These are phyloP conservation scores for Cladosporium sphaerospermum DNA, from an alignment of 2,329 filamentous ascomycete species.

Conservation along the genomic window DNA sequence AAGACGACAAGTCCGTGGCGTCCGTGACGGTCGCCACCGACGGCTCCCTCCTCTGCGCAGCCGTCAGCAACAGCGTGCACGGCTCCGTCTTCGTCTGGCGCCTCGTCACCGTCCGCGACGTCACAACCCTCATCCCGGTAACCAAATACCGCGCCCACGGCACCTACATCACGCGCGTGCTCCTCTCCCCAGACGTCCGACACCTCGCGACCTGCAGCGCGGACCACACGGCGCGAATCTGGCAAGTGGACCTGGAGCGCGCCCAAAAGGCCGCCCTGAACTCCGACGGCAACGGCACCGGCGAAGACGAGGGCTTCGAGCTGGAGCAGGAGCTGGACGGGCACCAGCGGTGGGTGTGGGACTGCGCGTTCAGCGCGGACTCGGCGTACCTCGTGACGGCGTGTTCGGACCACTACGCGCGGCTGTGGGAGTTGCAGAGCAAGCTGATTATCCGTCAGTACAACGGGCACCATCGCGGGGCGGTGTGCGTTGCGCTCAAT, in stretches of 20 bases:
- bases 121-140: conserved; percentile 77
- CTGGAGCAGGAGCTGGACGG: conserved; percentile 82
- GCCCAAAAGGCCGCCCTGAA: conserved; percentile 14
- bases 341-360: conserved; percentile 96
- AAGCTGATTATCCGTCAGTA: conserved; percentile 92
- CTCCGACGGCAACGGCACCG: conserved; percentile 10
- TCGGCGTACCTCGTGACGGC: conserved; percentile 89
- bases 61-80: conserved; percentile 70
- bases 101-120: conserved; percentile 74
- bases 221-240: conserved; percentile 93
- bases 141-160: conserved; percentile 87
- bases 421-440: conserved; percentile 80
- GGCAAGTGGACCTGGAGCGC: conserved; percentile 69
- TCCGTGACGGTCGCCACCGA: conserved; percentile 96
- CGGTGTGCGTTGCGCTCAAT: conserved; percentile 87
- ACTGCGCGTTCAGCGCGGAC: conserved; percentile 91
- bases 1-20: conserved; percentile 87
- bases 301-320: conserved; percentile 47
- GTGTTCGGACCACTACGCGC: conserved; percentile 87
- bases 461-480: conserved; percentile 86
- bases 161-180: conserved; percentile 85
- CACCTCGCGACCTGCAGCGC: conserved; percentile 90
- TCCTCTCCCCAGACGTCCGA: conserved; percentile 88
- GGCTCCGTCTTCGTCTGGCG: conserved; percentile 98
- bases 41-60: conserved; percentile 80